phyloP scores from a whole-genome alignment of 768 basidiomycete species.

The Russula brevipes region DNA sequence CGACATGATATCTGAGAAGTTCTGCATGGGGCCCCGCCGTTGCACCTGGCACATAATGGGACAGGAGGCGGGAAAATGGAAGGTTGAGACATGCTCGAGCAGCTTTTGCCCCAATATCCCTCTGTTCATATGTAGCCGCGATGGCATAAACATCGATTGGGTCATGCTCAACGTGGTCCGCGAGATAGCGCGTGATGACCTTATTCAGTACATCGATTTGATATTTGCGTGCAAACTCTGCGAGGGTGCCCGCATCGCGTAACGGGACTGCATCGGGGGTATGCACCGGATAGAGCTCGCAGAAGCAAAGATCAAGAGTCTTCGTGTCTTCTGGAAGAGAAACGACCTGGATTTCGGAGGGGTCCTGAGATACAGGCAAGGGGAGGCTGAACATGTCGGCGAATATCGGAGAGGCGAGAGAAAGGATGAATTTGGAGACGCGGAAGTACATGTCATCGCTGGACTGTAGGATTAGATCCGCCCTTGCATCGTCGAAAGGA shows the following conservation, averaged over 20 bases:
- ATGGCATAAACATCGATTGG: conserved; percentile 19
- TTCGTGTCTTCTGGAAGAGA: conserved; percentile 3
- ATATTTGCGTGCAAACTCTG: conserved; percentile 19
- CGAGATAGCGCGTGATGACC: background rate
- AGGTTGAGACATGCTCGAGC: background rate
- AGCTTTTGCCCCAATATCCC: conserved; percentile 1
- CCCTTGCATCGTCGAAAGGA: conserved; percentile 11
- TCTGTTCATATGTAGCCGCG: background rate
- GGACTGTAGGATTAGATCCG: conserved; percentile 8
- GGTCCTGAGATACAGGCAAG: background rate
- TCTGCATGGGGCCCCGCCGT: background rate
- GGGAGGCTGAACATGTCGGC: conserved; percentile 17
- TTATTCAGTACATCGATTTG: background rate
- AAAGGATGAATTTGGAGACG: conserved; percentile 14
- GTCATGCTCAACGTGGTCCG: background rate
- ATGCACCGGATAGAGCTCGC: conserved; percentile 16
- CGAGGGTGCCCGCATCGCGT: background rate
- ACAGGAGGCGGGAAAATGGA: background rate
- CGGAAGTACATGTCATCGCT: conserved; percentile 13
- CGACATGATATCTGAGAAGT: conserved; percentile 2
- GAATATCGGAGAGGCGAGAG: conserved; percentile 9
- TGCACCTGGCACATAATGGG: background rate
- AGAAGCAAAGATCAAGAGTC: conserved; percentile 9
- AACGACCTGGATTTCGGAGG: background rate
- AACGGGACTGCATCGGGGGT: background rate